Percentiles rank a stretch among this genome's conserved stretches.
Evolutionary conservation across 2,329 filamentous ascomycete species (phyloP).

Genomic region (Colletotrichum simmondsii): DNA sequence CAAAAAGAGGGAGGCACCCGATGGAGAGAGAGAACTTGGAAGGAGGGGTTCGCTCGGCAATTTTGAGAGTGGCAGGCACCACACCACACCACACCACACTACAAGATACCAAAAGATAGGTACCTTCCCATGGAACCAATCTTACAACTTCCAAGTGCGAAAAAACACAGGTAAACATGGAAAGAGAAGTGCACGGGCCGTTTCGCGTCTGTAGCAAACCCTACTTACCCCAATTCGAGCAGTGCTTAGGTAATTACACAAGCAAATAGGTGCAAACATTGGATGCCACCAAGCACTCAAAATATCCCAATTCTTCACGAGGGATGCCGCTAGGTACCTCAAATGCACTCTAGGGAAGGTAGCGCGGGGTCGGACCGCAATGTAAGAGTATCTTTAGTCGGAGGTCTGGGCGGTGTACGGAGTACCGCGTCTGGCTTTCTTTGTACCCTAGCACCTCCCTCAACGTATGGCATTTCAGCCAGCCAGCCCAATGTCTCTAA

Average conservation of each 20-base stretch:
- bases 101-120: too few species aligned
- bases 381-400: not conserved
- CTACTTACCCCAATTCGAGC: not conserved
- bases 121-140: too few species aligned
- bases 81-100: not conserved
- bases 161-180: not conserved
- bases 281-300: too few species aligned
- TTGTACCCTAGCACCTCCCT: not conserved
- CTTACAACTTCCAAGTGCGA: not conserved
- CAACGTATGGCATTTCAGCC: not conserved
- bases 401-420: slow-evolving; percentile 25
- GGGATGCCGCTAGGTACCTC: not conserved
- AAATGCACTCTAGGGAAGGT: not conserved
- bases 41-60: not conserved
- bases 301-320: not conserved
- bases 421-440: not conserved
- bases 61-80: not conserved
- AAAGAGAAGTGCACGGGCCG: slow-evolving; percentile 12
- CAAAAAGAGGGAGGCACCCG: not conserved
- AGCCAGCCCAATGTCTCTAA: not conserved
- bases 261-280: too few species aligned
- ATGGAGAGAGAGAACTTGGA: not conserved
- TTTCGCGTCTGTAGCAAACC: not conserved
- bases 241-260: too few species aligned
- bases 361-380: slow-evolving; percentile 23